phyloP scores from a whole-genome alignment of 179 eudicot species.

The Spinacia oleracea region DNA sequence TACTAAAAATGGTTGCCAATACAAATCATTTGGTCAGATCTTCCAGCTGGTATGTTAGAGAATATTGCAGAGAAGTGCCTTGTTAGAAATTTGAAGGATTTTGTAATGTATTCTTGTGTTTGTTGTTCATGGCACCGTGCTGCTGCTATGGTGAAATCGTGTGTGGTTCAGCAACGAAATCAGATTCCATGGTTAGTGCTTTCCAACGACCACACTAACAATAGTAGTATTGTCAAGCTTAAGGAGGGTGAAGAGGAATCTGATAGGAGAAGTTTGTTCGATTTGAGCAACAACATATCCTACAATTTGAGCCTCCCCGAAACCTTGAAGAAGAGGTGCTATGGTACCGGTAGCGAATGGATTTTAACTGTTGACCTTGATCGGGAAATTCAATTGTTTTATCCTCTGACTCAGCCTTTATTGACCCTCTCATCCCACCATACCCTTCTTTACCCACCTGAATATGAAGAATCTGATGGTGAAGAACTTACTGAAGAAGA shows the following conservation, averaged over 20 bases:
- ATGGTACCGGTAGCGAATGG: slow-evolving; percentile 15
- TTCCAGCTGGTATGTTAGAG: neutral
- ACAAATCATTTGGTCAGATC: neutral
- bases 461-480: neutral
- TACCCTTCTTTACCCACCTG: neutral
- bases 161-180: neutral
- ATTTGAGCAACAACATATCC: neutral
- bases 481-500: neutral
- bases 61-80: neutral
- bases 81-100: no score
- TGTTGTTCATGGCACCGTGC: slow-evolving; percentile 13
- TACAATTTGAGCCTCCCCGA: neutral
- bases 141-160: neutral
- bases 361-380: slow-evolving; percentile 5
- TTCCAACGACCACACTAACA: no score
- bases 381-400: neutral
- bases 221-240: no score
- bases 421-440: neutral
- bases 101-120: slow-evolving; percentile 1
- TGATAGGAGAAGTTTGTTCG: neutral
- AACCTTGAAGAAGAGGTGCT: neutral
- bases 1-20: no score
- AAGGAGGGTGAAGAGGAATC: neutral
- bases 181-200: no score
- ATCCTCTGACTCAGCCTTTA: neutral